Evolutionary conservation across 805 yeast genomes (phyloP).

Genomic region (Zygotorulaspora florentina): DNA sequence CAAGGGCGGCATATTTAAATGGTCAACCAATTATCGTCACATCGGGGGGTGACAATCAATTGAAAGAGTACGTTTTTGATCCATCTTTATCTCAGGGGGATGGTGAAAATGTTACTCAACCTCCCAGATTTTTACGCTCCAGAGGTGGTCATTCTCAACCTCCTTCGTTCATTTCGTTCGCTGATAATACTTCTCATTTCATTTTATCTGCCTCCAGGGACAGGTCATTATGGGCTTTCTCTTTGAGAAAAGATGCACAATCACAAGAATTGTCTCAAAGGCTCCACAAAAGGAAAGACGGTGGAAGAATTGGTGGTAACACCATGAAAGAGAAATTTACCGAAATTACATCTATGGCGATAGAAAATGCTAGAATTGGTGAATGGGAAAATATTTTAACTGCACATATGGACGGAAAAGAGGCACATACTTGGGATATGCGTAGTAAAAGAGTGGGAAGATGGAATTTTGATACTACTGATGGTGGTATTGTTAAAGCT

Average conservation of each 20-base stretch:
- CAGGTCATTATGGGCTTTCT: slow-evolving; percentile 83
- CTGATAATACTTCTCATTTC: slow-evolving; percentile 77
- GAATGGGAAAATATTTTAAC: slow-evolving; percentile 94
- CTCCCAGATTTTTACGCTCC: slow-evolving; percentile 87
- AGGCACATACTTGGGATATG: slow-evolving; percentile 90
- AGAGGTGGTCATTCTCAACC: slow-evolving; percentile 98
- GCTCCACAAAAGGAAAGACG: slow-evolving; percentile 42
- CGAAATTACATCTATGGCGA: slow-evolving; percentile 65
- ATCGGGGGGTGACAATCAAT: slow-evolving; percentile 83
- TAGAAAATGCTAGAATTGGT: slow-evolving; percentile 69
- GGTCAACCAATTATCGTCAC: slow-evolving; percentile 92
- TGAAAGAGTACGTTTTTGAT: slow-evolving; percentile 90
- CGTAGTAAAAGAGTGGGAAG: slow-evolving; percentile 75
- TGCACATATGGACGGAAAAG: slow-evolving; percentile 75
- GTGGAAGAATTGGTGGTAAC: slow-evolving; percentile 54
- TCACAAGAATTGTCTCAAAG: slow-evolving; percentile 89
- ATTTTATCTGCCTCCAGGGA: slow-evolving; percentile 84
- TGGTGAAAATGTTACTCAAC: slow-evolving; percentile 58
- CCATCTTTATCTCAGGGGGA: slow-evolving; percentile 65
- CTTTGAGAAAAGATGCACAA: slow-evolving; percentile 93
- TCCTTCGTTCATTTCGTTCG: slow-evolving; percentile 69
- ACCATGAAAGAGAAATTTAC: slow-evolving; percentile 68
- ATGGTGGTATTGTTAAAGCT: slow-evolving; percentile 67
- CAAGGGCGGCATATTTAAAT: slow-evolving; percentile 67
- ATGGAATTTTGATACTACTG: slow-evolving; percentile 66